These are phyloP conservation scores for Hysterangium stoloniferum DNA, from an alignment of 768 basidiomycete species.

Conservation along the genomic window DNA sequence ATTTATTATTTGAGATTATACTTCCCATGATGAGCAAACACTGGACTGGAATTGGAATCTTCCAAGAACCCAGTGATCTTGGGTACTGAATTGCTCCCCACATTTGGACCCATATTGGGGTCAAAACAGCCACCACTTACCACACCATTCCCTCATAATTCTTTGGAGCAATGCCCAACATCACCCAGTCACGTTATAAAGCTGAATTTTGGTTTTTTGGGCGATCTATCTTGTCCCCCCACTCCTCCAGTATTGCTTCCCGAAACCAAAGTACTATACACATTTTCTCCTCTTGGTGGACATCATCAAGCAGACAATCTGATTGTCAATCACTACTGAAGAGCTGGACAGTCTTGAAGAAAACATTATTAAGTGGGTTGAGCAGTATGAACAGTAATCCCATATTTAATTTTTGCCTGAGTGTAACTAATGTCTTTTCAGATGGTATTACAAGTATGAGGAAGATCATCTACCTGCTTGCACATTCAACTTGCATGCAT, in stretches of 20 bases:
- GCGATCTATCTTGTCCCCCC: constrained; percentile 18
- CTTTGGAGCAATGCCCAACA: too few relatives aligned
- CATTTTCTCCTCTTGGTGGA: too few relatives aligned
- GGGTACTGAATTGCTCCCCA: neutral
- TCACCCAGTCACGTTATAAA: too few relatives aligned
- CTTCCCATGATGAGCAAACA: constrained; percentile 28
- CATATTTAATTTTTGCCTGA: neutral
- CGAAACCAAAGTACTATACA: constrained; percentile 15
- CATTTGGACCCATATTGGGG: constrained; percentile 36
- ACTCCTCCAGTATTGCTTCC: constrained; percentile 18
- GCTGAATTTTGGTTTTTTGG: too few relatives aligned
- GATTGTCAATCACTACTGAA: constrained; percentile 14
- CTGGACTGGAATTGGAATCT: constrained; percentile 14
- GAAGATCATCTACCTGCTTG: neutral
- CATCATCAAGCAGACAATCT: constrained; percentile 17
- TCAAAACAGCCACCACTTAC: constrained; percentile 19
- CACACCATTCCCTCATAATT: constrained; percentile 23
- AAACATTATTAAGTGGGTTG: constrained; percentile 18
- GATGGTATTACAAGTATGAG: constrained; percentile 6
- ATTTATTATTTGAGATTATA: too few relatives aligned
- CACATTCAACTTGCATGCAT: neutral
- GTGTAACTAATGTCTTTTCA: neutral
- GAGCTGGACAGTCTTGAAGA: constrained; percentile 12
- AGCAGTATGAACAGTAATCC: neutral
- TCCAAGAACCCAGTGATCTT: neutral